Conservation (phyloP, 192 early-diverging fungal species). For the Podila clonocystis region DNA sequence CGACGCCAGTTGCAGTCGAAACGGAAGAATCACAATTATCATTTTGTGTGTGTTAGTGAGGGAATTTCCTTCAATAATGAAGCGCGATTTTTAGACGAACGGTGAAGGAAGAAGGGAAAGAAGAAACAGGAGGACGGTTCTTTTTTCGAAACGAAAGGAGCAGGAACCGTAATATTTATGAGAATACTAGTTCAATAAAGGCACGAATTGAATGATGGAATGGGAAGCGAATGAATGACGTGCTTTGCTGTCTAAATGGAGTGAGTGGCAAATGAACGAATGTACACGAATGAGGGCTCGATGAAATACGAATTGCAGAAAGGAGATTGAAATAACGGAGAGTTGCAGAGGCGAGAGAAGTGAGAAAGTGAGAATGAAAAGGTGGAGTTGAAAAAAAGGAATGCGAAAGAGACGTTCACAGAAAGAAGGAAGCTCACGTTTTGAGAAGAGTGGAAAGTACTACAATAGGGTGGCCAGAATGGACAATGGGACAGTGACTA, state of each 20-base stretch:
- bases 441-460: not conserved
- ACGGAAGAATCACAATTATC: slow-evolving; percentile 50
- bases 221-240: not conserved
- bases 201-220: not conserved
- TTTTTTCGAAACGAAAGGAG: not conserved
- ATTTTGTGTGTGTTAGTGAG: slow-evolving; percentile 5
- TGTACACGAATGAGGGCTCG: not conserved
- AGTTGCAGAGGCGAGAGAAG: not conserved
- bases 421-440: not conserved
- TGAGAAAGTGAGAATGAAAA: not conserved
- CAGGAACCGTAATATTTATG: not conserved
- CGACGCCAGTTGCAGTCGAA: slow-evolving; percentile 43
- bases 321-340: not conserved
- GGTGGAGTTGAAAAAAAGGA: not conserved
- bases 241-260: slow-evolving; percentile 1
- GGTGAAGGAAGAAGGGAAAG: not conserved
- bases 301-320: not conserved
- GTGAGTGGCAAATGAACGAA: not conserved
- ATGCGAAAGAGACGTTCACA: slow-evolving; percentile 1
- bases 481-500: not conserved
- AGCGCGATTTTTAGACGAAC: not conserved
- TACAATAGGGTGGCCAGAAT: not conserved
- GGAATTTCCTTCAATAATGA: not conserved
- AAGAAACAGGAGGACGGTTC: not conserved
- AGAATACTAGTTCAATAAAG: not conserved